A percentile compares a stretch with the other conserved stretches of the same genome.
These are phyloP conservation scores for Linanthus parryae DNA, from an alignment of 148 eudicot genomes.

Conservation along the genomic window DNA sequence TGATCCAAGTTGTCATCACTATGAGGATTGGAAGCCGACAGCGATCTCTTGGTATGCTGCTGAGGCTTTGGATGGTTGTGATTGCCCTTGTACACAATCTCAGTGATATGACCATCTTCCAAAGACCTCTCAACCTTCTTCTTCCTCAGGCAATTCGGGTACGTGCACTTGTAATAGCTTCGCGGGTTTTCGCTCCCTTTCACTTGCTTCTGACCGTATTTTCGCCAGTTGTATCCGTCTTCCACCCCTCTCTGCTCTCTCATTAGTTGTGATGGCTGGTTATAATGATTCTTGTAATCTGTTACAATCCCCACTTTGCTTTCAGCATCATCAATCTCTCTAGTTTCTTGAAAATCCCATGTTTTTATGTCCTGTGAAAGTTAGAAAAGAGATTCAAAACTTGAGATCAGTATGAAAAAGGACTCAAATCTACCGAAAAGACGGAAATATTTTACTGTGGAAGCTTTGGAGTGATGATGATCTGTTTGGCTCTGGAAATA, in stretches of 20 bases:
- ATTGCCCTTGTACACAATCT: constrained; percentile 59
- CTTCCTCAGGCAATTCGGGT: constrained; percentile 53
- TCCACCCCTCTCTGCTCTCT: constrained; percentile 38
- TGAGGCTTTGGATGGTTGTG: constrained; percentile 69
- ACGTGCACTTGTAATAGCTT: constrained; percentile 76
- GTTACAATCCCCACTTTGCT: too few species aligned
- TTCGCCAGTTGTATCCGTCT: constrained; percentile 85
- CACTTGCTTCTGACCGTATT: constrained; percentile 85
- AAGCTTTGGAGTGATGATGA: constrained; percentile 21
- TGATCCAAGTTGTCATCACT: constrained; percentile 31
- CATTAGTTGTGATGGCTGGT: constrained; percentile 28
- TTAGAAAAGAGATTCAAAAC: background rate
- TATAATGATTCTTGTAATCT: constrained; percentile 7
- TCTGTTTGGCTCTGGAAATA: constrained; percentile 47
- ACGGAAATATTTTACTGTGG: background rate
- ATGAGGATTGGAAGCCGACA: constrained; percentile 26
- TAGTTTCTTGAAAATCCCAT: constrained; percentile 37
- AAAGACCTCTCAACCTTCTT: constrained; percentile 68
- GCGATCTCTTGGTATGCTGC: constrained; percentile 43
- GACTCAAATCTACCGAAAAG: background rate
- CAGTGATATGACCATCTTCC: constrained; percentile 64
- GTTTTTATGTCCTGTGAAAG: constrained; percentile 30
- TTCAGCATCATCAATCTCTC: constrained; percentile 23
- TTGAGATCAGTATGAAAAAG: background rate
- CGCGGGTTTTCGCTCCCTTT: constrained; percentile 83